These are phyloP conservation scores for Chlamydomonas incerta DNA, from an alignment of 139 green algal species.

Conservation along the genomic window DNA sequence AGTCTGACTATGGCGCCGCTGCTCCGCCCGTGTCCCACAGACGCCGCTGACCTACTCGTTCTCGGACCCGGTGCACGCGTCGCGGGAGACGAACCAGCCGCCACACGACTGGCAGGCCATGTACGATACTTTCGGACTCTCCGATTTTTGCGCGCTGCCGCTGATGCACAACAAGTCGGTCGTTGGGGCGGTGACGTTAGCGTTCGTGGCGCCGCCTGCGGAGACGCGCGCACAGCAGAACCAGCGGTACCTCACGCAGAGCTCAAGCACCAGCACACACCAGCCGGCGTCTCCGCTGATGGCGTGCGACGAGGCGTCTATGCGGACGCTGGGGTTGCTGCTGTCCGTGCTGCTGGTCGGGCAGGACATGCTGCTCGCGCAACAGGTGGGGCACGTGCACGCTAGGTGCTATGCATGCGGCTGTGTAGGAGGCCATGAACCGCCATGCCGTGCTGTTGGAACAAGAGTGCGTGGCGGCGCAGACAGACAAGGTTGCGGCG, in stretches of 20 bases:
- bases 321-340: conserved; percentile 22
- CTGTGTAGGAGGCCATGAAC: too few relatives aligned
- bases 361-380: conserved; percentile 19
- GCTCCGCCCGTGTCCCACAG: not conserved
- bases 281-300: not conserved
- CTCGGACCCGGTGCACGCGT: not conserved
- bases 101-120: conserved; percentile 35
- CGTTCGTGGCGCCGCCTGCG: not conserved
- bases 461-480: too few relatives aligned
- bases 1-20: too few relatives aligned
- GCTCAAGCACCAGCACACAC: not conserved
- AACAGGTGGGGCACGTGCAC: too few relatives aligned
- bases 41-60: conserved; percentile 25
- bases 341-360: conserved; percentile 13
- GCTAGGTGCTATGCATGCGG: too few relatives aligned
- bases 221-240: not conserved
- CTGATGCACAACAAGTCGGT: conserved; percentile 22
- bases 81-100: conserved; percentile 7
- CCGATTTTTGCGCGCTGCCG: conserved; percentile 24
- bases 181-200: conserved; percentile 5
- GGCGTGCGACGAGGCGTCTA: conserved; percentile 14
- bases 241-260: not conserved
- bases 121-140: not conserved
- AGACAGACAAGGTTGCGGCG: too few relatives aligned
- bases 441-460: too few relatives aligned